phyloP scores from a whole-genome alignment of 2,329 filamentous ascomycete species.

The Ramichloridium luteum region DNA sequence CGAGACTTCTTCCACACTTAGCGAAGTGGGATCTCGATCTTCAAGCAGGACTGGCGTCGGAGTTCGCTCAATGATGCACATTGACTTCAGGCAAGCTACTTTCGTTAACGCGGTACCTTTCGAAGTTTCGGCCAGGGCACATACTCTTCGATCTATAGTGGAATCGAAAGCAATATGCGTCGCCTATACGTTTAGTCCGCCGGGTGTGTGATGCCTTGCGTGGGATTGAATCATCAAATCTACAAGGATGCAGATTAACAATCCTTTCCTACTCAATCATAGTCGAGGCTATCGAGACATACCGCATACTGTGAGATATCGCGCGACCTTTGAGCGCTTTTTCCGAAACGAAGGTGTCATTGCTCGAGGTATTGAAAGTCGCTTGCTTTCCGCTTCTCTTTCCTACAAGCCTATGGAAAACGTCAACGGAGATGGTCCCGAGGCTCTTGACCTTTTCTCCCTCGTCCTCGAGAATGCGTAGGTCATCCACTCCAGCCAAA shows the following conservation, averaged over 20 bases:
- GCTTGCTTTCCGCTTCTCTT: background rate
- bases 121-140: background rate
- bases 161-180: background rate
- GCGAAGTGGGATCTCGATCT: conserved; percentile 2
- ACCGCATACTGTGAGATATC: conserved; percentile 11
- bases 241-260: background rate
- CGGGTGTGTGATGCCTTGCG: background rate
- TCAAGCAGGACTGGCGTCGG: conserved; percentile 5
- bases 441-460: too few species aligned
- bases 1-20: conserved; percentile 1
- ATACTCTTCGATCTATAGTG: background rate
- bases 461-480: too few species aligned
- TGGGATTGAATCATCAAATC: background rate
- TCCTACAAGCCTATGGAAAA: too few species aligned
- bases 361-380: background rate
- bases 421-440: too few species aligned
- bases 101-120: background rate
- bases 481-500: background rate
- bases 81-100: background rate
- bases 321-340: conserved; percentile 14
- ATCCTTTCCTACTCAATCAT: background rate
- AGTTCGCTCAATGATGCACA: conserved; percentile 6
- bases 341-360: conserved; percentile 8
- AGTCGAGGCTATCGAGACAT: conserved; percentile 1
- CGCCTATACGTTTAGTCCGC: background rate